Conservation (phyloP, 2,329 filamentous ascomycete genomes). For the Ophiocordyceps robertsii region DNA sequence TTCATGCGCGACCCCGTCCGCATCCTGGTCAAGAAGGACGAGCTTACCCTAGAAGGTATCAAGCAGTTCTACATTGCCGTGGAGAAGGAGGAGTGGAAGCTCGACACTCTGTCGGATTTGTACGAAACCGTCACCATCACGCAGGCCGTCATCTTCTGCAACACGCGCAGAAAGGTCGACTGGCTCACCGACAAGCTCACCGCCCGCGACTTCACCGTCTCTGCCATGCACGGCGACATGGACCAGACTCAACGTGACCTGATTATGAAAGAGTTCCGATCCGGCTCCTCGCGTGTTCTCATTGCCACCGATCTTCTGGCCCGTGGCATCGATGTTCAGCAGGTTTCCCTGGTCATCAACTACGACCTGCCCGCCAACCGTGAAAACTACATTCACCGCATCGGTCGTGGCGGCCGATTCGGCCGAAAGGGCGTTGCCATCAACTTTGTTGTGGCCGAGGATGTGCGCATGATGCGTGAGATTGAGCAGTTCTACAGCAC, state of each 20-base stretch:
- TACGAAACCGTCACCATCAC: slow-evolving; percentile 99
- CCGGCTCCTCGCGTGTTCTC: slow-evolving; percentile 93
- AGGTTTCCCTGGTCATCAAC: slow-evolving; percentile 99
- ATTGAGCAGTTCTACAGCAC: slow-evolving; percentile 99
- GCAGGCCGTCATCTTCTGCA: slow-evolving; percentile 99
- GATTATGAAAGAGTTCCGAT: slow-evolving; percentile 99
- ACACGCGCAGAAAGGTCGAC: slow-evolving; percentile 99
- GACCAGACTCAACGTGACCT: slow-evolving; percentile 94
- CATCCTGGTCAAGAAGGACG: slow-evolving; percentile 99
- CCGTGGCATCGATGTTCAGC: slow-evolving; percentile 99
- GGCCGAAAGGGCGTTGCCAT: slow-evolving; percentile 99
- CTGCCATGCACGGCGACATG: slow-evolving; percentile 99
- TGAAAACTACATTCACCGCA: slow-evolving; percentile 99
- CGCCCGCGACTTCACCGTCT: slow-evolving; percentile 96
- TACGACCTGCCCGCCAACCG: slow-evolving; percentile 98
- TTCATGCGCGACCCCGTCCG: slow-evolving; percentile 99
- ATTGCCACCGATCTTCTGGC: slow-evolving; percentile 96
- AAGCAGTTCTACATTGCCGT: slow-evolving; percentile 99
- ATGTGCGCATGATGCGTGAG: slow-evolving; percentile 99
- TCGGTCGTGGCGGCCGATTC: slow-evolving; percentile 98
- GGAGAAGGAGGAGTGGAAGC: slow-evolving; percentile 99
- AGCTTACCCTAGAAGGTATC: slow-evolving; percentile 98
- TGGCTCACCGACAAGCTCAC: slow-evolving; percentile 99
- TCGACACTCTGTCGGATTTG: slow-evolving; percentile 94
- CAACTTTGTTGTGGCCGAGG: slow-evolving; percentile 99